These are phyloP conservation scores for Solanum raphanifolium DNA, from an alignment of 257 asterid species.

Conservation along the genomic window DNA sequence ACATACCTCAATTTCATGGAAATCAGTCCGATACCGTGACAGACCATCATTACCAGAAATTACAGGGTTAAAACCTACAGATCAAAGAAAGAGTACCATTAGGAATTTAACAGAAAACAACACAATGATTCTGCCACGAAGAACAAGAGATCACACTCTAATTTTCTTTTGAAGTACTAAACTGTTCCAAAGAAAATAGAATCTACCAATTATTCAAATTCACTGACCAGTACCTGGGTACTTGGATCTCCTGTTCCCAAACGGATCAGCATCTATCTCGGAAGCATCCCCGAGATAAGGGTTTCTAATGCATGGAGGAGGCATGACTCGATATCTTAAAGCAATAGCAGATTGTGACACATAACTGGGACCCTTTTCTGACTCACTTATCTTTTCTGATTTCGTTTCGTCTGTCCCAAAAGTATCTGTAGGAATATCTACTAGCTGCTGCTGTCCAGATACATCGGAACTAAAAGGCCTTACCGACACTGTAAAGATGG, in stretches of 20 bases:
- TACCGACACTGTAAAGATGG: conserved; percentile 25
- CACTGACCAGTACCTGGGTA: conserved; percentile 50
- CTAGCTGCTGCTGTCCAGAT: conserved; percentile 15
- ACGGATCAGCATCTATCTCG: conserved; percentile 48
- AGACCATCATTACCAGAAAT: conserved; percentile 61
- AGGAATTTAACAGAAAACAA: not conserved
- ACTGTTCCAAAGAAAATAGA: not conserved
- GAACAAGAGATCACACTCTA: not conserved
- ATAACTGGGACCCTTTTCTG: conserved; percentile 41
- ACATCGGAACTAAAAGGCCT: conserved; percentile 19
- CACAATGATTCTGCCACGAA: not conserved
- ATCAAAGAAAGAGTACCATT: not conserved
- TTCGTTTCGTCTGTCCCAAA: conserved; percentile 24
- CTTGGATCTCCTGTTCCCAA: conserved; percentile 64
- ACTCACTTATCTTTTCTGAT: conserved; percentile 15
- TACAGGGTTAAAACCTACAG: conserved; percentile 49
- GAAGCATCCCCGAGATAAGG: conserved; percentile 57
- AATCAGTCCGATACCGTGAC: conserved; percentile 77
- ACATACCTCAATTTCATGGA: conserved; percentile 73
- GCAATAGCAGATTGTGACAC: conserved; percentile 98
- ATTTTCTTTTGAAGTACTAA: not conserved
- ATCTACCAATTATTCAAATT: not conserved
- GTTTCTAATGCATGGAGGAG: conserved; percentile 88
- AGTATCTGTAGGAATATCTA: conserved; percentile 18
- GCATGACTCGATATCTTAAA: conserved; percentile 91